Conservation (phyloP, 352 stramenopile genomes). For the Globisporangium nagaii region DNA sequence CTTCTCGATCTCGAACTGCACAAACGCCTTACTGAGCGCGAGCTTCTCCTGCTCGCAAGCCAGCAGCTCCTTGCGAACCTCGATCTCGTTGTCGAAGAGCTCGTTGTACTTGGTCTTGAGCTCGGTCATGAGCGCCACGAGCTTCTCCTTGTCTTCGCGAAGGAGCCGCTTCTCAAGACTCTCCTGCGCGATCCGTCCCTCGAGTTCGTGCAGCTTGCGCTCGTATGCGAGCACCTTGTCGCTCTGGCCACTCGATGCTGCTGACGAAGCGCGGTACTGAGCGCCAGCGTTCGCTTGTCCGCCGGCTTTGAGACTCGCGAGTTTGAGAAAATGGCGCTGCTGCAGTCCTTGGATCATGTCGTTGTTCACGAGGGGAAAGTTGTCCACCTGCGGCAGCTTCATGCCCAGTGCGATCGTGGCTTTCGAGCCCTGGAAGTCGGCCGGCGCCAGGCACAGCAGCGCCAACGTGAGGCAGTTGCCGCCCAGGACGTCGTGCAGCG, state of each 20-base stretch:
- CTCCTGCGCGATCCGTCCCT: constrained; percentile 30
- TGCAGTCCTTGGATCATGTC: constrained; percentile 44
- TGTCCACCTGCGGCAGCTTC: constrained; percentile 24
- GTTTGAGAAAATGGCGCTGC: constrained; percentile 17
- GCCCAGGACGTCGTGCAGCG: constrained; percentile 42
- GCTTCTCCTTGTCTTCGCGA: constrained; percentile 47
- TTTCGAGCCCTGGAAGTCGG: constrained; percentile 31
- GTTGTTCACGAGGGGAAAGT: constrained; percentile 52
- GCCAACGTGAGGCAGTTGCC: constrained; percentile 50
- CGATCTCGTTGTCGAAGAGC: constrained; percentile 57
- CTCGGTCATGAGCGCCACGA: constrained; percentile 29
- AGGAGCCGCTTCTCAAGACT: constrained; percentile 35
- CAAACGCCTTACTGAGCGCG: constrained; percentile 55
- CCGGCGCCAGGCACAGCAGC: constrained; percentile 30
- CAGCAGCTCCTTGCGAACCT: constrained; percentile 51
- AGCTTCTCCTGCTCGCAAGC: constrained; percentile 65
- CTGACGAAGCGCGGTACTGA: no score
- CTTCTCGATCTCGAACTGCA: constrained; percentile 58
- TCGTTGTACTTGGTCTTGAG: constrained; percentile 53
- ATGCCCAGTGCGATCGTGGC: constrained; percentile 32
- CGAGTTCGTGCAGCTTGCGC: constrained; percentile 33
- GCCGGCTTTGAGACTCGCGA: neutral
- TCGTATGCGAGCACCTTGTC: constrained; percentile 12
- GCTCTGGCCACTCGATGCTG: no score
- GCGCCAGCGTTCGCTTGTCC: neutral